Base-by-base conservation (phyloP, 352 stramenopile species). In the Pilasporangium apinafurcum region DNA sequence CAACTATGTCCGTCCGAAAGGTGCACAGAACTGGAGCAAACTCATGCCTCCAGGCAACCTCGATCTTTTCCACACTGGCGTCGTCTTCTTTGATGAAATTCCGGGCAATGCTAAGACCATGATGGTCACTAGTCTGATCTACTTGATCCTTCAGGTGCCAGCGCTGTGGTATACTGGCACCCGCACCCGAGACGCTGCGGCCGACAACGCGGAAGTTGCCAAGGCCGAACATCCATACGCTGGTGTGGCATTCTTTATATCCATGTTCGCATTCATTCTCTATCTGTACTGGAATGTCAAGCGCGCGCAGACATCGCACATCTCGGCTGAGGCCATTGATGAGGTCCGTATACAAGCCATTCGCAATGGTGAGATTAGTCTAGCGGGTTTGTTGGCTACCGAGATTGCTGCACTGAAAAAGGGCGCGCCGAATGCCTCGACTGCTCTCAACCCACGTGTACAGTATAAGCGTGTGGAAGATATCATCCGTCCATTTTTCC, bases 131-230 rank as follows among this genome's bases (percentile, higher is more conserved):
- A 86, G 85, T 18, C 56, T 97, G 47, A 95, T 96, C 52, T 99
- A 98, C 62, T 73, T 99, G 36, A 86, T 98, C 30, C 90, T 98
- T 49, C 92, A 98, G 62, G 59, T 96, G 31, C 92, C 90, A 1
- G 92, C 92, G 17, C 77, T 96, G 9, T 77, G 81, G 40, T 97
- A 95, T 72, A 87, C 96, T 14, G 79, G 79, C 22, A 89, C 74
- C 17, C 44, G 46, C 18, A 37, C 38, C 9, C 65, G 84, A 39
- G 74, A 91, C 33, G 64, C 76, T n/a, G 51, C 73, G 29, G 68
- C 80, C 13, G 82, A 95, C 51, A 73, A 81, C 27, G 51, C 29
- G 2, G 37, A 64, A 26, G 67, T 98, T 37, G 88, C 88, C 20
- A 65, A 68, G 27, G 72, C 72, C 25, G 91, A 98, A 47, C 86